Base-by-base conservation (phyloP, 257 asterid species). In the Linaria vulgaris region DNA sequence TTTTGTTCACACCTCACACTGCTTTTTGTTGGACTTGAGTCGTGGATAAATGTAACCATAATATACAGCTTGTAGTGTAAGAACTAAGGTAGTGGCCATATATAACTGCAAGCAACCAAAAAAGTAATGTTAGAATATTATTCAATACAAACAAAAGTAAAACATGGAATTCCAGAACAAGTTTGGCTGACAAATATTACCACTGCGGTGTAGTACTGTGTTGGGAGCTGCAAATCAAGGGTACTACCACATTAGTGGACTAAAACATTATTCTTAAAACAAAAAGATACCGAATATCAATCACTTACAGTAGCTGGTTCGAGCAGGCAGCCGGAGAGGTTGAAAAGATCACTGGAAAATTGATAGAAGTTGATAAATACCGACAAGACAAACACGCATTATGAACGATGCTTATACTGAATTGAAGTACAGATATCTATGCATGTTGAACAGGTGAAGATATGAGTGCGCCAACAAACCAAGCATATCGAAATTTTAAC, bases 221-320 rank as follows among this genome's bases (percentile, higher is more conserved):
- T 74, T 37, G 96, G 91, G 61, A 88, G 91, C 96, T 88, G 96
- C 76, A 82, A 71, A 77, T 6, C 16, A 38, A 51, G 71, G 69
- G 60, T 47, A 7, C 10, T 3, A 34, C 52, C 14, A 15, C 60
- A 69, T 74, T 45, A 74, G 62, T 25, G 20, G 23, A 50, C 38
- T n/a, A 58, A 49, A 64, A 44, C 47, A 61, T 44, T 61, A 34
- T 5, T 19, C 39, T 56, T 8, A 39, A 58, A 15, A 31, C 24
- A 9, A 56, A 10, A 61, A 59, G n/a, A 58, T 47, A 49, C 39
- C 20, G 15, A 38, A 59, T 25, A 24, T 30, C 57, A 5, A n/a
- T 23, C 55, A 70, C 89, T 80, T 69, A 84, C 95, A 51, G 91
- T 87, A 59, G 86, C 84, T 20, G 91, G 89, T 73, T 84, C 95